Evolutionary conservation across 2,329 filamentous ascomycete genomes (phyloP).

Genomic region (Calonectria pauciramosa): DNA sequence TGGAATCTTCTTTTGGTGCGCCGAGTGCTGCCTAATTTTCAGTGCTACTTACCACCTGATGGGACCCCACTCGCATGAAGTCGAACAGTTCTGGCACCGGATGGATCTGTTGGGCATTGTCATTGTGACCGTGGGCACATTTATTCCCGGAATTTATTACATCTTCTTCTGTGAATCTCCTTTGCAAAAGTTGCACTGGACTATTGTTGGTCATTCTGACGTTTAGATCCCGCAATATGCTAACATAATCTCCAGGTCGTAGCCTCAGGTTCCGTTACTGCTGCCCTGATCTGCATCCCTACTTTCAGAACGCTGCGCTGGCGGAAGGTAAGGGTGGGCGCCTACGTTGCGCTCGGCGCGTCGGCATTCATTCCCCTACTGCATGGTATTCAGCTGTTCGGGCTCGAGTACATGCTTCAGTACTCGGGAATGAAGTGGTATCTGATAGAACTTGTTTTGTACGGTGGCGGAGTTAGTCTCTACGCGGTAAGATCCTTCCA

Average conservation of each 20-base stretch:
- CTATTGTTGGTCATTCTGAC: conserved; percentile 12
- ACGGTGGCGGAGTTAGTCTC: conserved; percentile 73
- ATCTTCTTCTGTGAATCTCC: conserved; percentile 30
- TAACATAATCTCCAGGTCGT: conserved; percentile 13
- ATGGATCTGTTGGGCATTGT: conserved; percentile 39
- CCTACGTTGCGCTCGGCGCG: conserved; percentile 25
- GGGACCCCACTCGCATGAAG: conserved; percentile 27
- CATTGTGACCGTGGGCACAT: conserved; percentile 33
- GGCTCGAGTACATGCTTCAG: conserved; percentile 33
- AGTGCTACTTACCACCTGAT: conserved; percentile 33
- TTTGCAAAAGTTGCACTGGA: conserved; percentile 34
- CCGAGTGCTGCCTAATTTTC: conserved; percentile 29
- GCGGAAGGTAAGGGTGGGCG: conserved; percentile 29
- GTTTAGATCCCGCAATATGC: background rate
- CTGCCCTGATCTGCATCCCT: conserved; percentile 29
- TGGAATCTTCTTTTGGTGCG: conserved; percentile 30
- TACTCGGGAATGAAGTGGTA: conserved; percentile 21
- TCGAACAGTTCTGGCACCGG: conserved; percentile 36
- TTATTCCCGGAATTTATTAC: conserved; percentile 36
- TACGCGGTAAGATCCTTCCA: conserved; percentile 74
- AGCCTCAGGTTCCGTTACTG: conserved; percentile 19
- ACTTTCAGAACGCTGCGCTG: conserved; percentile 28
- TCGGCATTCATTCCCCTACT: conserved; percentile 33
- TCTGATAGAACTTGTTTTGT: too few relatives aligned
- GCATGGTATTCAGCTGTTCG: conserved; percentile 30